Evolutionary conservation across 2,329 filamentous ascomycete genomes (phyloP).

Genomic region (Alternaria conjuncta): DNA sequence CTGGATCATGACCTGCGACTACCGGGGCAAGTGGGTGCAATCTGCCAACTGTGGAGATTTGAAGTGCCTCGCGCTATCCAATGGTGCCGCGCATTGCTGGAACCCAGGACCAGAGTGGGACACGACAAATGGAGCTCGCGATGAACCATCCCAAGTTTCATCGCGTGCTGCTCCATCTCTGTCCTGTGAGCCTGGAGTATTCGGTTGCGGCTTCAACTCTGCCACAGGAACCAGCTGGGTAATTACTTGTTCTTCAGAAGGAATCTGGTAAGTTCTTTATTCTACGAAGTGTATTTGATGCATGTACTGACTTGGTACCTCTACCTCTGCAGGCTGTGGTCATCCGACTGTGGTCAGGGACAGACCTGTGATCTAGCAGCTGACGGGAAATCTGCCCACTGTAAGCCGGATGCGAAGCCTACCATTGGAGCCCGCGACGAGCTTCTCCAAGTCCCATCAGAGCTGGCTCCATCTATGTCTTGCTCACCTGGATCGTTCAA

Average conservation of each 20-base stretch:
- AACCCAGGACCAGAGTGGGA: background rate
- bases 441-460: background rate
- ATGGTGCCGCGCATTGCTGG: conserved; percentile 1
- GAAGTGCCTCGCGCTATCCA: background rate
- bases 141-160: background rate
- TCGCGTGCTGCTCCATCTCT: background rate
- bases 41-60: background rate
- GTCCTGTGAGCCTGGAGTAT: background rate
- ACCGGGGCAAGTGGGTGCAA: background rate
- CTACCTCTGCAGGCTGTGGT: background rate
- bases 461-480: background rate
- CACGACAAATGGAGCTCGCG: background rate
- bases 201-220: background rate
- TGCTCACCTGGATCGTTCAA: conserved; percentile 1
- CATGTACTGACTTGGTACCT: background rate
- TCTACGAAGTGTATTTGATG: background rate
- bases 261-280: background rate
- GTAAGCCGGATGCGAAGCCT: background rate
- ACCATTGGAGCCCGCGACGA: background rate
- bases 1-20: conserved; percentile 3
- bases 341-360: background rate
- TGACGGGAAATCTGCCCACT: background rate
- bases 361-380: background rate
- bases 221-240: background rate
- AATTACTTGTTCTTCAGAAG: background rate